Percentiles rank a stretch among this genome's conserved stretches.
Evolutionary conservation across 306 rosid species (phyloP).

Genomic region (Vigna angularis): DNA sequence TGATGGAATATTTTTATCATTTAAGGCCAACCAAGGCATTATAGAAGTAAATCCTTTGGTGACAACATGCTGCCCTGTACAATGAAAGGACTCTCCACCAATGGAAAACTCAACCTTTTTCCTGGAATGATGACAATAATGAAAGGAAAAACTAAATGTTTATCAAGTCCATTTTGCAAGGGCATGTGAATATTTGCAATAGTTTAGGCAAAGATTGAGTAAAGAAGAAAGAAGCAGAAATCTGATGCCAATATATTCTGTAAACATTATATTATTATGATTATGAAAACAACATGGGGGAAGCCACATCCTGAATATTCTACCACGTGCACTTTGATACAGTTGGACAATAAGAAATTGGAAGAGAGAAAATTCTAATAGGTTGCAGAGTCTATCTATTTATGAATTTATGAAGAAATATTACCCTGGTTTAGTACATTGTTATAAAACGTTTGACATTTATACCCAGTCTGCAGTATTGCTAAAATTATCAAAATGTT

Average conservation of each 20-base stretch:
- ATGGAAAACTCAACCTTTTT: constrained; percentile 75
- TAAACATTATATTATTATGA: constrained; percentile 20
- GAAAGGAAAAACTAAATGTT: constrained; percentile 33
- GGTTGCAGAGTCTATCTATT: constrained; percentile 24
- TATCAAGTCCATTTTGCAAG: constrained; percentile 30
- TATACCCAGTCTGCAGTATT: constrained; percentile 32
- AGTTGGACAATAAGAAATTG: constrained; percentile 16
- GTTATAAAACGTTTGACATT: constrained; percentile 16
- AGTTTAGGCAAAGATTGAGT: constrained; percentile 21
- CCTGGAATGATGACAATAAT: constrained; percentile 57
- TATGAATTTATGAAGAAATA: constrained; percentile 30
- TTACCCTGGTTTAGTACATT: constrained; percentile 22
- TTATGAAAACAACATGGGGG: constrained; percentile 27
- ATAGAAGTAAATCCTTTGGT: constrained; percentile 81
- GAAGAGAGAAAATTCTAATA: constrained; percentile 30
- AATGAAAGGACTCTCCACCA: constrained; percentile 89
- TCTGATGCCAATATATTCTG: constrained; percentile 28
- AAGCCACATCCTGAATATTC: constrained; percentile 37
- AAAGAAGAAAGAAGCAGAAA: constrained; percentile 36
- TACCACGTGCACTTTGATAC: constrained; percentile 1
- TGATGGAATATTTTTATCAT: constrained; percentile 84
- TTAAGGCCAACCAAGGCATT: constrained; percentile 95
- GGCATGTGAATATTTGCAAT: constrained; percentile 20
- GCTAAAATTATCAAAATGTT: constrained; percentile 32
- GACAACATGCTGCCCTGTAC: constrained; percentile 74